These are phyloP conservation scores for Avena insularis DNA, from an alignment of 176 grass and related monocot species.

Conservation along the genomic window DNA sequence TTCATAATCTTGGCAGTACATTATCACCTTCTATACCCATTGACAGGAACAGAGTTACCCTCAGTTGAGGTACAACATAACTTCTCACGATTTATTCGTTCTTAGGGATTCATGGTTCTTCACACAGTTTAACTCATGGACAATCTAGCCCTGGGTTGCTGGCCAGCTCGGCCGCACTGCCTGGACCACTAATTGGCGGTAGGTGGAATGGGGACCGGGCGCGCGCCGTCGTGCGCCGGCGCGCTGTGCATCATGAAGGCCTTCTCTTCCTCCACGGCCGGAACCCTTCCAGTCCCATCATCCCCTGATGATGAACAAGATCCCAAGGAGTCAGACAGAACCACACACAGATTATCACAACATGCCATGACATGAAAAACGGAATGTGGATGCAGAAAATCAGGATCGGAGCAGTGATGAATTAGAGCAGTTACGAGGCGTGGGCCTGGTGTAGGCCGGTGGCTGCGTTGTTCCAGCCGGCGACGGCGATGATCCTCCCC, in stretches of 20 bases:
- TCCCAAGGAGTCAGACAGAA: neutral
- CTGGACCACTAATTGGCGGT: neutral
- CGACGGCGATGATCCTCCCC: neutral
- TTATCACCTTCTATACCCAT: too few species aligned
- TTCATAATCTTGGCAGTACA: too few species aligned
- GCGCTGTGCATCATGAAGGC: neutral
- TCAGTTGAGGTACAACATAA: neutral
- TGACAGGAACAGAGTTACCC: neutral
- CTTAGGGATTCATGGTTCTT: neutral
- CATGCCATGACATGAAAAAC: neutral
- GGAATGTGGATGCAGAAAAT: neutral
- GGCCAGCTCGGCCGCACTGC: neutral
- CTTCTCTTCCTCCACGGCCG: neutral
- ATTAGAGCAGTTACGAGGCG: neutral
- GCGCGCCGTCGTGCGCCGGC: neutral
- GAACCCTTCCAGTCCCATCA: neutral
- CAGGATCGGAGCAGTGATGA: neutral
- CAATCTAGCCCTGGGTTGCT: neutral
- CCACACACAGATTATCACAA: too few species aligned
- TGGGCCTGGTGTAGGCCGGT: neutral
- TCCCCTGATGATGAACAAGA: neutral
- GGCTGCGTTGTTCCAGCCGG: too few species aligned
- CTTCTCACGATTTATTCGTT: neutral
- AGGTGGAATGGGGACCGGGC: neutral
- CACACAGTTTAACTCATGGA: neutral